Evolutionary conservation across 2,329 filamentous ascomycete species (phyloP), one percentile per base, ranked within the genome.

Genomic region (Alternaria infectoria): DNA sequence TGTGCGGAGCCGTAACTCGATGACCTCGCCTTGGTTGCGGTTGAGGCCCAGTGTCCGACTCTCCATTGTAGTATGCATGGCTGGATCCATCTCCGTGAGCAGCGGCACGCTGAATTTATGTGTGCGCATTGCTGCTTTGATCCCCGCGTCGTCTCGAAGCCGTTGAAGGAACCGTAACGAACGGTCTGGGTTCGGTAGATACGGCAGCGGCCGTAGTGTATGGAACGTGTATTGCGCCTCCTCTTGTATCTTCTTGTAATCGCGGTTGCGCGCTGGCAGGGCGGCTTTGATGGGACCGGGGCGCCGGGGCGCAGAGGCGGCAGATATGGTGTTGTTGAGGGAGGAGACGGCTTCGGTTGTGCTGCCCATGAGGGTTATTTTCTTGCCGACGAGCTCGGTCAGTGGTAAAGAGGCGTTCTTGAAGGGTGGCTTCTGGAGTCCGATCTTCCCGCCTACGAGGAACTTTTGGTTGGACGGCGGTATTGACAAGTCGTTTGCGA

Each of bases 11-110:
- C 96, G 85, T 65, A 99, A 81, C 84, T 98, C 94, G 60, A 99
- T 97, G 1, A 93, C 92, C 79, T 97, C 91, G 64, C 96, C 96
- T 3, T 85, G 81, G 76, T 98, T 97, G 11, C 93, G 85, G 77
- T 99, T 99, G 44, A 98, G 79, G 0, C 96, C 96, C 0, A 98
- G 92, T 94, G 47, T 93, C 87, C 54, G 89, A 89, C n/a, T 96
- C 91, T 74, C 92, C 36, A 40, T 90, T 4, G 88, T 92, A 0
- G 94, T 97, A 79, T 97, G 89, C 69, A 90, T 86, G 0, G 90
- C 85, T 0, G 96, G 96, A 72, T 99, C 92, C 95, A 99, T 98
- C 81, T 99, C 96, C 0, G 94, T 97, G 25, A 99, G 85, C 4
- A 98, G 81, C 0, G 90, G 90, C 1, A 99, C 96, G 19, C 86